Conservation (phyloP, 2,329 filamentous ascomycete species). For the Aspergillus ochraceoroseus region DNA sequence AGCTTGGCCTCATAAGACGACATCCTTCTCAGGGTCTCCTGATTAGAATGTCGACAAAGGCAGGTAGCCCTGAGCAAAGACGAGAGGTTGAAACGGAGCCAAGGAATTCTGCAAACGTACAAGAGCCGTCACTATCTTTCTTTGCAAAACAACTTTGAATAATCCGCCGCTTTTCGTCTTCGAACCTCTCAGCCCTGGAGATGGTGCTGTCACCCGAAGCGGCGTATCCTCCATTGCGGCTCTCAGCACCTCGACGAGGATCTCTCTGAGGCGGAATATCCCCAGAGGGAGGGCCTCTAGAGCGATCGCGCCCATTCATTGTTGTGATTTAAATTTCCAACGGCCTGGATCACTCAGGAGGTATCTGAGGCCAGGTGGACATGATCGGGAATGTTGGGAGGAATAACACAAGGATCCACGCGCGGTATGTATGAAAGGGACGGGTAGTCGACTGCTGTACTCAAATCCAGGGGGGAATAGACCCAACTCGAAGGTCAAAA, state of each 20-base stretch:
- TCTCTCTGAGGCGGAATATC: constrained; percentile 30
- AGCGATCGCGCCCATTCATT: constrained; percentile 39
- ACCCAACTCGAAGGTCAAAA: not conserved
- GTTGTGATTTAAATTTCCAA: constrained; percentile 21
- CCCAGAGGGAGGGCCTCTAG: constrained; percentile 31
- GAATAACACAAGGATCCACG: constrained; percentile 14
- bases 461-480: constrained; percentile 9
- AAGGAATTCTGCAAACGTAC: constrained; percentile 51
- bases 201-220: constrained; percentile 30
- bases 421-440: constrained; percentile 8
- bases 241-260: constrained; percentile 32
- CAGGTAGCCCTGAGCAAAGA: too few species aligned
- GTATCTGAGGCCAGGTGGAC: constrained; percentile 29
- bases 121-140: constrained; percentile 76
- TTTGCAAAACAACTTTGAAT: constrained; percentile 92
- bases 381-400: constrained; percentile 27
- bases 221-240: constrained; percentile 30
- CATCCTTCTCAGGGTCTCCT: too few species aligned
- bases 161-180: constrained; percentile 93
- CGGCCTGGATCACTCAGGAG: constrained; percentile 26
- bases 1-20: too few species aligned
- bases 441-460: constrained; percentile 9
- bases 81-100: too few species aligned
- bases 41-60: too few species aligned
- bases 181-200: constrained; percentile 73